Conservation (phyloP, 2,329 filamentous ascomycete genomes). For the Neofusicoccum ribis region DNA sequence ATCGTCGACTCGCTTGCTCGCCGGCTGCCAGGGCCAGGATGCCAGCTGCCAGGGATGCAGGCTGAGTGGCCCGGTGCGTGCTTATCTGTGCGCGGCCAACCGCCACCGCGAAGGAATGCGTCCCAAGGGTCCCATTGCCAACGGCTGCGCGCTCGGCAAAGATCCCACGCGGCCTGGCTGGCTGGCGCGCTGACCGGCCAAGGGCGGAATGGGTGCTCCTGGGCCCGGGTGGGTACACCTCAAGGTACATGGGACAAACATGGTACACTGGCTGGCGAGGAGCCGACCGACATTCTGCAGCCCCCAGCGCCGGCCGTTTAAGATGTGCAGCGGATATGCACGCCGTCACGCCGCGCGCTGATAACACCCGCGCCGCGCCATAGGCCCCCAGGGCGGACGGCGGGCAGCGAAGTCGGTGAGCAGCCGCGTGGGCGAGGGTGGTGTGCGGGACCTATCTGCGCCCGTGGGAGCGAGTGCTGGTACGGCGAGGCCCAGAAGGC, state of each 20-base stretch:
- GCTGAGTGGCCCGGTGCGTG: background rate
- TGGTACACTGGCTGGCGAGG: background rate
- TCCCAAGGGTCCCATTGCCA: background rate
- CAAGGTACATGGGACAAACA: background rate
- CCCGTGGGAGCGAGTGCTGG: background rate
- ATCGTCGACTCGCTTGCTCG: conserved; percentile 16
- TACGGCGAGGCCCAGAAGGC: background rate
- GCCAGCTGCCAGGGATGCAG: background rate
- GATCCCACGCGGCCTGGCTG: conserved; percentile 2
- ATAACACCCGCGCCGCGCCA: conserved; percentile 1
- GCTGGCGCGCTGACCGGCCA: background rate
- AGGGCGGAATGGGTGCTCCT: background rate
- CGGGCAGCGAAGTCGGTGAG: conserved; percentile 9
- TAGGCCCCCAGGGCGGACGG: background rate
- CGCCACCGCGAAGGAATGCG: background rate
- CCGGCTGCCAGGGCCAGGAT: background rate
- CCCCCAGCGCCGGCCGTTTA: conserved; percentile 4
- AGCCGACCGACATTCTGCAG: conserved; percentile 13
- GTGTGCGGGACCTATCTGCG: background rate
- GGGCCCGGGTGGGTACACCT: background rate
- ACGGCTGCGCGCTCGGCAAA: conserved; percentile 12
- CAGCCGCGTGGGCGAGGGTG: background rate
- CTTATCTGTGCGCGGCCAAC: background rate
- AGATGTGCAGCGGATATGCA: conserved; percentile 14
- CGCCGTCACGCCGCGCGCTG: conserved; percentile 10